Conservation (phyloP, 208 protist species). For the Acanthamoeba royreba region DNA sequence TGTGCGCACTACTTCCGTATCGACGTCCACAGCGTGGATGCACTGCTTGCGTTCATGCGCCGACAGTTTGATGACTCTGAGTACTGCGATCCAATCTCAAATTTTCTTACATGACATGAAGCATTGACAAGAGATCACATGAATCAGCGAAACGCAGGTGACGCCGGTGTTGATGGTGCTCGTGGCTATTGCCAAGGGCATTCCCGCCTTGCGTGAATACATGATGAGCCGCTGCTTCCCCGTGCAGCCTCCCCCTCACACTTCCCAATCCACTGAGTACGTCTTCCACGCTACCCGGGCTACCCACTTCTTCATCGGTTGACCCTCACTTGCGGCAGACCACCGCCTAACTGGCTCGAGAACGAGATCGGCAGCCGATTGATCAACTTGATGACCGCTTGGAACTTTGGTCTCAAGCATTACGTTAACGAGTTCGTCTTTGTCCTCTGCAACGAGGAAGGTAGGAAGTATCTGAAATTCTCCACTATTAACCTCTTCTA, state of each 20-base stretch:
- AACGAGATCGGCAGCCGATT: not conserved
- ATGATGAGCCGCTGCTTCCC: not conserved
- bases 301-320: not conserved
- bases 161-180: not conserved
- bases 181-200: not conserved
- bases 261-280: not conserved
- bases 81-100: not conserved
- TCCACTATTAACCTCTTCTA: not conserved
- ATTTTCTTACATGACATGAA: not conserved
- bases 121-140: not conserved
- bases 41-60: not conserved
- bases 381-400: not conserved
- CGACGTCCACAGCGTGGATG: not conserved
- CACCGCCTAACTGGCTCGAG: not conserved
- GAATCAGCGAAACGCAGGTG: not conserved
- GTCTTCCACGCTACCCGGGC: too few species aligned
- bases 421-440: constrained; percentile 27
- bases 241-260: not conserved
- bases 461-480: not conserved
- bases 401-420: not conserved
- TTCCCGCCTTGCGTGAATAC: not conserved
- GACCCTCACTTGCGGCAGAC: not conserved
- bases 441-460: not conserved
- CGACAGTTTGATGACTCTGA: not conserved
- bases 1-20: not conserved